These are phyloP conservation scores for Magnaporthales sp. DNA, from an alignment of 2,329 filamentous ascomycete genomes.

Conservation along the genomic window DNA sequence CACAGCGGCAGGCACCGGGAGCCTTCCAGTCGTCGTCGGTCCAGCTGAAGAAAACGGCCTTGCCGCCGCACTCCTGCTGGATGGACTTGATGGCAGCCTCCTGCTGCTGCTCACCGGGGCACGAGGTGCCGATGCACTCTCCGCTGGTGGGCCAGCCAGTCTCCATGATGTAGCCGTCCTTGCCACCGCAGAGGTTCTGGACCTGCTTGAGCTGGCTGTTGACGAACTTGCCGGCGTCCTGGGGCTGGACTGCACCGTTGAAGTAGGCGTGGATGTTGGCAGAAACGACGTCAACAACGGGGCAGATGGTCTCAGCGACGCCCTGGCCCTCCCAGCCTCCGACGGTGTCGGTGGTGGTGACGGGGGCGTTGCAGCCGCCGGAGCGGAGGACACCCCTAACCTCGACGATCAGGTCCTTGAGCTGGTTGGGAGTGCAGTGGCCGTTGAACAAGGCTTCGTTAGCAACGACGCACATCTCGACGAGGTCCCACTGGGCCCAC, in stretches of 20 bases:
- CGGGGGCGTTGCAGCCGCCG: constrained; percentile 62
- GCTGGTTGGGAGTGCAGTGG: constrained; percentile 53
- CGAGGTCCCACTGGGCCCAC: constrained; percentile 67
- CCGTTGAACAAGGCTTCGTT: constrained; percentile 84
- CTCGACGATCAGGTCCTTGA: constrained; percentile 61
- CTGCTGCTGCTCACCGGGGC: constrained; percentile 62
- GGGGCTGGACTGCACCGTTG: constrained; percentile 59
- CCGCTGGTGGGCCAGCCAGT: constrained; percentile 79
- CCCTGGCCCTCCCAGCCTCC: constrained; percentile 62
- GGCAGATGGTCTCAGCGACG: constrained; percentile 54
- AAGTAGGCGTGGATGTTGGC: constrained; percentile 94
- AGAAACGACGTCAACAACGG: constrained; percentile 66
- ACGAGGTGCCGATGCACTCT: constrained; percentile 60
- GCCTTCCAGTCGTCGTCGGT: constrained; percentile 77
- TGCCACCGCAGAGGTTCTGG: constrained; percentile 58
- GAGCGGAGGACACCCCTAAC: constrained; percentile 53
- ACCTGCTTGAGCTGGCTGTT: constrained; percentile 65
- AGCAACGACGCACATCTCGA: constrained; percentile 75
- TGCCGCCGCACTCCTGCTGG: constrained; percentile 51
- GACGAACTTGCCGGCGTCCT: constrained; percentile 68
- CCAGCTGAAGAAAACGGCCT: constrained; percentile 75
- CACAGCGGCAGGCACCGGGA: constrained; percentile 58
- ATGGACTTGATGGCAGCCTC: constrained; percentile 64
- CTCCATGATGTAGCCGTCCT: constrained; percentile 75
- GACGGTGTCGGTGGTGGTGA: constrained; percentile 83